Percentiles rank a stretch among this genome's conserved stretches.
Conservation (phyloP, 2,329 filamentous ascomycete genomes). For the Diaporthe caulivora region DNA sequence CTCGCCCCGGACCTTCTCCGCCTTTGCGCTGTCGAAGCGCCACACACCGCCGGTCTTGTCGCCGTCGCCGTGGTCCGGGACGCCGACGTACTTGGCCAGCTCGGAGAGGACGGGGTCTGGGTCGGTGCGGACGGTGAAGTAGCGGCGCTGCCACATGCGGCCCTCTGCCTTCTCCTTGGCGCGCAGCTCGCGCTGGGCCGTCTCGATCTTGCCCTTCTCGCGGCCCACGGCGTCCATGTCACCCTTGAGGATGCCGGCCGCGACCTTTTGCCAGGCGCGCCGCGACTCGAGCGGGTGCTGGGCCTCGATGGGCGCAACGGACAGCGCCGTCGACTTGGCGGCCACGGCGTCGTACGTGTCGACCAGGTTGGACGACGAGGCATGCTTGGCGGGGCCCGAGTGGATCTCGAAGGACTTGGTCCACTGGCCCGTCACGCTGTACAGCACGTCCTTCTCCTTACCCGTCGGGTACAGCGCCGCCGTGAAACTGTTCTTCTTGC, state of each 20-base stretch:
- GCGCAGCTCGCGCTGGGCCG: constrained; percentile 70
- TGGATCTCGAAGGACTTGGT: constrained; percentile 85
- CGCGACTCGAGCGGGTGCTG: constrained; percentile 91
- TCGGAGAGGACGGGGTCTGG: constrained; percentile 58
- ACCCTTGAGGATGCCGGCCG: constrained; percentile 80
- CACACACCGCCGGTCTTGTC: constrained; percentile 73
- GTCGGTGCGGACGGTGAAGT: constrained; percentile 74
- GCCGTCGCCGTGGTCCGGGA: constrained; percentile 64
- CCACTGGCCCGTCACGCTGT: constrained; percentile 92
- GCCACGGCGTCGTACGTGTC: constrained; percentile 72
- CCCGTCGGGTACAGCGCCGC: constrained; percentile 79
- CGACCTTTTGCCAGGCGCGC: constrained; percentile 89
- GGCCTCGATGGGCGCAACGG: constrained; percentile 77
- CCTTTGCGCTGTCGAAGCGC: constrained; percentile 64
- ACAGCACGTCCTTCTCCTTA: constrained; percentile 79
- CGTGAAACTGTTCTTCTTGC: constrained; percentile 93
- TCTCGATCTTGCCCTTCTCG: constrained; percentile 92
- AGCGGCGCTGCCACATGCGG: constrained; percentile 83
- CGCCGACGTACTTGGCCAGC: constrained; percentile 60
- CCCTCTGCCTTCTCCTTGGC: constrained; percentile 81
- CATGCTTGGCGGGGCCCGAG: constrained; percentile 69
- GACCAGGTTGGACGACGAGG: constrained; percentile 61
- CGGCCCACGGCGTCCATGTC: constrained; percentile 84
- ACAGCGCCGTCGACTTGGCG: constrained; percentile 74
- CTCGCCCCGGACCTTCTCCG: constrained; percentile 55